A percentile compares a stretch with the other conserved stretches of the same genome.
Conservation (phyloP, 1,139 yeast genomes). For the Debaryomycetaceae sp. region DNA sequence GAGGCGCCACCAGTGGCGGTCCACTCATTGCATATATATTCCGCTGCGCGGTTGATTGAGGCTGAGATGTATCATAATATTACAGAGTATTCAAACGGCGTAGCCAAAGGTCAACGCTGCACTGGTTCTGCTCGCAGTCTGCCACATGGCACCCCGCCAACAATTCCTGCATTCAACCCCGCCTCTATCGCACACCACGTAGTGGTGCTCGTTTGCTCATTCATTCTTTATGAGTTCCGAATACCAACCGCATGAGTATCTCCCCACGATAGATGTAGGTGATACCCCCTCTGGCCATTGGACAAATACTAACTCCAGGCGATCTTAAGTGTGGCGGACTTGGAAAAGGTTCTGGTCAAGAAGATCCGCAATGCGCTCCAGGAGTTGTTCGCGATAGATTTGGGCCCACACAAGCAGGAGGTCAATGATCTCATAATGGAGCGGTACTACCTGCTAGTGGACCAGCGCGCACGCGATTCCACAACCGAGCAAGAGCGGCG, state of each 20-base stretch:
- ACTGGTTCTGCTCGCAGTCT: too few species aligned
- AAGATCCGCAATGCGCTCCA: slow-evolving; percentile 67
- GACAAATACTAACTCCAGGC: slow-evolving; percentile 44
- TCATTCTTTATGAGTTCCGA: slow-evolving; percentile 15
- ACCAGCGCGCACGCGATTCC: slow-evolving; percentile 29
- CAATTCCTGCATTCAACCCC: too few species aligned
- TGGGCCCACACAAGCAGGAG: slow-evolving; percentile 48
- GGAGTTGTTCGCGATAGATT: slow-evolving; percentile 57
- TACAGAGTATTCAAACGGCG: too few species aligned
- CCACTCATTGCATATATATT: too few species aligned
- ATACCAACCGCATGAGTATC: slow-evolving; percentile 32
- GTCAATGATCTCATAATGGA: slow-evolving; percentile 59
- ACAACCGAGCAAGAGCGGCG: slow-evolving; percentile 21
- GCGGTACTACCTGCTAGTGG: slow-evolving; percentile 50
- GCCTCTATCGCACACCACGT: too few species aligned
- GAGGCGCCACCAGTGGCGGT: slow-evolving; percentile 1
- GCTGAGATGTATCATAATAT: slow-evolving; percentile 1
- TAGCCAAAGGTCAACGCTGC: too few species aligned
- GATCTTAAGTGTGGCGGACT: slow-evolving; percentile 67
- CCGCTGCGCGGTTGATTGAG: not conserved
- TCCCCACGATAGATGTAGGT: slow-evolving; percentile 70
- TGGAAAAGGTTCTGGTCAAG: slow-evolving; percentile 69
- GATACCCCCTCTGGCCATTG: too few species aligned
- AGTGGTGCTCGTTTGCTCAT: too few species aligned
- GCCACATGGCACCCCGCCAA: slow-evolving; percentile 4